These are phyloP conservation scores for Cytospora schulzeri DNA, from an alignment of 2,329 filamentous ascomycete genomes.

Conservation along the genomic window DNA sequence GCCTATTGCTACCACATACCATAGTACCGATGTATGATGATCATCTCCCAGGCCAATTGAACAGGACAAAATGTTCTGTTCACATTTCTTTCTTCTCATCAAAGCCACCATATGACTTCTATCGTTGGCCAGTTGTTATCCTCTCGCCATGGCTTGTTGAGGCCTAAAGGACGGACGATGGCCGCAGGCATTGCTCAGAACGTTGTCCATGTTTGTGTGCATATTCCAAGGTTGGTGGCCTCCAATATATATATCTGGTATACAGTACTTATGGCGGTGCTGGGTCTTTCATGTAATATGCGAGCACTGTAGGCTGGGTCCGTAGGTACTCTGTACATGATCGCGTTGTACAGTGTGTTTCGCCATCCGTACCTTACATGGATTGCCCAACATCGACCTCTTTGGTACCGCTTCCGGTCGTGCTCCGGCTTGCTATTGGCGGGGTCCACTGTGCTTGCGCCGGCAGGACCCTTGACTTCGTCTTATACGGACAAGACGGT, in stretches of 20 bases:
- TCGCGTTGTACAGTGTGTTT: slow-evolving; percentile 20
- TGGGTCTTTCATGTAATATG: background rate
- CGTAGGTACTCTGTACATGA: background rate
- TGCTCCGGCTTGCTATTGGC: slow-evolving; percentile 13
- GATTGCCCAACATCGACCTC: slow-evolving; percentile 16
- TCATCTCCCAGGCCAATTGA: slow-evolving; percentile 23
- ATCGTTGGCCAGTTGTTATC: slow-evolving; percentile 11
- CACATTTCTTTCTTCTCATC: background rate
- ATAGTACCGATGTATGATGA: slow-evolving; percentile 2
- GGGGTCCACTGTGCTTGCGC: background rate
- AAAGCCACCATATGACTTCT: slow-evolving; percentile 18
- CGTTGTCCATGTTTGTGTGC: background rate
- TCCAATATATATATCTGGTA: background rate
- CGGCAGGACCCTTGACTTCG: background rate
- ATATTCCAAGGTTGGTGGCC: background rate
- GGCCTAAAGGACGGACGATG: slow-evolving; percentile 20
- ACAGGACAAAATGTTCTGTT: slow-evolving; percentile 9
- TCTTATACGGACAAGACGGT: background rate
- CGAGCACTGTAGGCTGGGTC: background rate
- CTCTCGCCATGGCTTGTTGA: background rate
- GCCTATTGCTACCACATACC: slow-evolving; percentile 22
- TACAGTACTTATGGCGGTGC: background rate
- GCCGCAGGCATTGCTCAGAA: slow-evolving; percentile 10
- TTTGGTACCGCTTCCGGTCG: slow-evolving; percentile 7
- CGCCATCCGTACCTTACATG: slow-evolving; percentile 26